Conservation (phyloP, 2,329 filamentous ascomycete species). For the Corniculantispora saksenae region DNA sequence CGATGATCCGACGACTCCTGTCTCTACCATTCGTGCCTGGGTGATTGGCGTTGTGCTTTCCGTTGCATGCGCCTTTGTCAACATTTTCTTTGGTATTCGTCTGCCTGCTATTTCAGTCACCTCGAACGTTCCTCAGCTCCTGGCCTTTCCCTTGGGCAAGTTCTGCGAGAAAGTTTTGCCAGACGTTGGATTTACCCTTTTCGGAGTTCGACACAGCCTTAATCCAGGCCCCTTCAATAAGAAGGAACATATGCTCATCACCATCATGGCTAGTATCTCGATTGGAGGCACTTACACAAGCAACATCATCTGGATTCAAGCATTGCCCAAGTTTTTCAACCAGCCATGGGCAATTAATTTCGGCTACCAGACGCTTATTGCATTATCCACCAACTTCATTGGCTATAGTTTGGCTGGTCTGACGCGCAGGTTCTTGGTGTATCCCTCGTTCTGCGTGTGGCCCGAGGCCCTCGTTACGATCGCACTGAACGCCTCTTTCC, state of each 20-base stretch:
- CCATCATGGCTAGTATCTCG: conserved; percentile 57
- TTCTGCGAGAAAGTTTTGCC: conserved; percentile 36
- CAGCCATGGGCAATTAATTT: conserved; percentile 29
- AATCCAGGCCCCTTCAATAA: conserved; percentile 54
- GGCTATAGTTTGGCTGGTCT: conserved; percentile 54
- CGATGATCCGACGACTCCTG: conserved; percentile 42
- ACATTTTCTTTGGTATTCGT: conserved; percentile 43
- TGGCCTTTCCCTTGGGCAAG: conserved; percentile 41
- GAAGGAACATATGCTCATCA: conserved; percentile 57
- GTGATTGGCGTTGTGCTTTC: conserved; percentile 39
- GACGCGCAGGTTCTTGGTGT: conserved; percentile 48
- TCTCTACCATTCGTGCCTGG: conserved; percentile 44
- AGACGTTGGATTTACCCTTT: conserved; percentile 35
- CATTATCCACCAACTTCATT: conserved; percentile 50
- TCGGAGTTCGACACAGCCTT: conserved; percentile 39
- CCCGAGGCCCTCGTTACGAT: conserved; percentile 49
- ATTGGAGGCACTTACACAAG: conserved; percentile 46
- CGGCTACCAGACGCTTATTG: conserved; percentile 47
- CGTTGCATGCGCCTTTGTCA: conserved; percentile 33
- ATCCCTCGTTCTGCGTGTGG: conserved; percentile 52
- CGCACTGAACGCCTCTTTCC: conserved; percentile 37
- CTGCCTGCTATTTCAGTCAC: conserved; percentile 42
- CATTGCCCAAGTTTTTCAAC: conserved; percentile 25
- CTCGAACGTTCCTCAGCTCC: conserved; percentile 42
- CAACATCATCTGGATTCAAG: conserved; percentile 45